These are phyloP conservation scores for Fonsecaea multimorphosa DNA, from an alignment of 2,329 filamentous ascomycete genomes.

Conservation along the genomic window DNA sequence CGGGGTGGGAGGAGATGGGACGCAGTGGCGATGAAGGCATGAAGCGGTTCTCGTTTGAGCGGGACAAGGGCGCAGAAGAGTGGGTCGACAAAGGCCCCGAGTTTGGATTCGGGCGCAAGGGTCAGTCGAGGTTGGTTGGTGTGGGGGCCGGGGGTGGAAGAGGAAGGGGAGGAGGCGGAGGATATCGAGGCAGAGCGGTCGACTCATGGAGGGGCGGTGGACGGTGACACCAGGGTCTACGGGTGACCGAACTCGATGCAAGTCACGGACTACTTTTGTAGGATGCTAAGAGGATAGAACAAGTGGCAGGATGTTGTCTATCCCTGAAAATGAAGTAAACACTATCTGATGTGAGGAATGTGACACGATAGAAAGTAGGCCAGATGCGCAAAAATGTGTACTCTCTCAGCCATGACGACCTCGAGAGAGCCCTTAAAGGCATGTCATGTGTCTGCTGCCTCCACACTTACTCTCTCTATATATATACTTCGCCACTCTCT, in stretches of 20 bases:
- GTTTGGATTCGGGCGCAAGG: slow-evolving; percentile 55
- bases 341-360: not conserved
- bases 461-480: too few relatives aligned
- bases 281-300: not conserved
- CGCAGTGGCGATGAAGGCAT: slow-evolving; percentile 58
- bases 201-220: slow-evolving; percentile 31
- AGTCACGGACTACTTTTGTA: not conserved
- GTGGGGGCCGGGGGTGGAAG: slow-evolving; percentile 40
- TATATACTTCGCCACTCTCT: not conserved
- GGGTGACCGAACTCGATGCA: not conserved
- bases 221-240: slow-evolving; percentile 4
- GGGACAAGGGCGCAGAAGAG: slow-evolving; percentile 55
- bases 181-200: slow-evolving; percentile 6
- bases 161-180: slow-evolving; percentile 32
- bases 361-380: not conserved
- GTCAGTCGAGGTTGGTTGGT: slow-evolving; percentile 42
- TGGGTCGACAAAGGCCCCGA: slow-evolving; percentile 77
- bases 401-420: not conserved
- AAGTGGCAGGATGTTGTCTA: not conserved
- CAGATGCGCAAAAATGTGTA: not conserved
- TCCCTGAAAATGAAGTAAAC: not conserved
- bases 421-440: not conserved
- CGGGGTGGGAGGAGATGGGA: slow-evolving; percentile 41
- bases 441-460: not conserved
- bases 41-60: slow-evolving; percentile 75